Conservation (phyloP, 345 rosid species). For the Alliaria petiolata region DNA sequence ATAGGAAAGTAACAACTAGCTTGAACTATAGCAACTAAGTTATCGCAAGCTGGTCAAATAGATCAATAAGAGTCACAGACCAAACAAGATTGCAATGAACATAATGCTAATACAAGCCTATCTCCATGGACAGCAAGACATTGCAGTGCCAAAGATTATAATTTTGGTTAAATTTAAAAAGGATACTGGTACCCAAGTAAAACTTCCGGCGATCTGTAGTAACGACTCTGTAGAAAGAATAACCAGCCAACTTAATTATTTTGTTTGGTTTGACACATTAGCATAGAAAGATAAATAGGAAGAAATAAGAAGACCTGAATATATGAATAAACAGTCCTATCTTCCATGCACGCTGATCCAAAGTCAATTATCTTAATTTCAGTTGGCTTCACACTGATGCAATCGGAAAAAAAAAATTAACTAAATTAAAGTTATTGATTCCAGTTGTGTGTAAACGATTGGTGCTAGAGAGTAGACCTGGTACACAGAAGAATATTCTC, state of each 20-base stretch:
- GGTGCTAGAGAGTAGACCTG: conserved; percentile 51
- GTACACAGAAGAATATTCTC: conserved; percentile 94
- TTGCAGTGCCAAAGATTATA: neutral
- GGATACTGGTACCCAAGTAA: conserved; percentile 99
- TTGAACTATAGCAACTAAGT: conserved; percentile 8
- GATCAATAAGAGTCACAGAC: conserved; percentile 2
- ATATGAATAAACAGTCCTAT: conserved; percentile 95
- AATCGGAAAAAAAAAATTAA: conserved; percentile 25
- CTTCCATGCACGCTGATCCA: conserved; percentile 99
- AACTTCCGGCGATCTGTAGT: conserved; percentile 98
- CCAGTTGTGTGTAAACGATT: conserved; percentile 2
- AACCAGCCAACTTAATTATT: conserved; percentile 16
- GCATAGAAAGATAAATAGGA: conserved; percentile 2
- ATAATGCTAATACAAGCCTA: conserved; percentile 9
- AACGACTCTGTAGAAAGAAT: conserved; percentile 84
- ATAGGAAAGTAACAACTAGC: neutral
- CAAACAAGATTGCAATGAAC: conserved; percentile 2
- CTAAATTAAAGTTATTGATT: conserved; percentile 9
- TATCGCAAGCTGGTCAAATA: neutral
- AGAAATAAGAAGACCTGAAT: conserved; percentile 66
- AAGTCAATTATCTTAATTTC: conserved; percentile 98
- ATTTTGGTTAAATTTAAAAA: conserved; percentile 16
- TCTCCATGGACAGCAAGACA: conserved; percentile 7
- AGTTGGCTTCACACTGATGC: conserved; percentile 82
- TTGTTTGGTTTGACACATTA: conserved; percentile 9